These are phyloP conservation scores for Hyaloraphidium curvatum DNA, from an alignment of 192 early-diverging fungal species.

Conservation along the genomic window DNA sequence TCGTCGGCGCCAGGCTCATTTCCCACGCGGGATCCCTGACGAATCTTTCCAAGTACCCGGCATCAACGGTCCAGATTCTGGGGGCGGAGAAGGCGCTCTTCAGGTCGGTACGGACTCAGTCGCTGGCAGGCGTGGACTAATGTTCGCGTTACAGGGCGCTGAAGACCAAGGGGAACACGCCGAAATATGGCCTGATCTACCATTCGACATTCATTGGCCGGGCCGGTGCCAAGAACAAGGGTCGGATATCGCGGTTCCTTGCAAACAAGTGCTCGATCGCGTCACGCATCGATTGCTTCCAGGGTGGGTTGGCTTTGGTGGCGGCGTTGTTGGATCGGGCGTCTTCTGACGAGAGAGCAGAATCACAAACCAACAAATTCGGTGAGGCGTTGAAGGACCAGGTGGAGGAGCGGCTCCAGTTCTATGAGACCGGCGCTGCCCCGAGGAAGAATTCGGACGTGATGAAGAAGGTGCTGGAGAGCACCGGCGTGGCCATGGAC, in stretches of 20 bases:
- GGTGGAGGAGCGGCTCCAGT: constrained; percentile 87
- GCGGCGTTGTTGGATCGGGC: neutral
- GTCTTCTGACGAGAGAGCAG: constrained; percentile 5
- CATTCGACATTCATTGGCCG: constrained; percentile 90
- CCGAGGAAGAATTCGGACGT: constrained; percentile 85
- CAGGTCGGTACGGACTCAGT: constrained; percentile 39
- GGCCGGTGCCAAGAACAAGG: constrained; percentile 93
- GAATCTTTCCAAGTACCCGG: constrained; percentile 92
- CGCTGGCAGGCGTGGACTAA: neutral
- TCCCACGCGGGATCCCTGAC: constrained; percentile 90
- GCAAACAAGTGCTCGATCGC: constrained; percentile 98
- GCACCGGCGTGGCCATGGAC: constrained; percentile 48
- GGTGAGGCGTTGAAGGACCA: constrained; percentile 84
- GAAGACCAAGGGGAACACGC: constrained; percentile 91
- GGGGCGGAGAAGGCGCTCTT: constrained; percentile 98
- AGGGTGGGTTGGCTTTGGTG: constrained; percentile 15
- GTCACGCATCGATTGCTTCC: constrained; percentile 90
- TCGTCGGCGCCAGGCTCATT: constrained; percentile 92
- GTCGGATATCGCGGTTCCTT: constrained; percentile 85
- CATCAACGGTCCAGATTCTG: constrained; percentile 92
- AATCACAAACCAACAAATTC: constrained; percentile 70
- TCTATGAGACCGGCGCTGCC: constrained; percentile 77
- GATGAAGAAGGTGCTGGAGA: constrained; percentile 52
- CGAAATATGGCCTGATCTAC: constrained; percentile 96
- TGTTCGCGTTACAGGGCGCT: constrained; percentile 35